Conservation (phyloP, 2,329 filamentous ascomycete species). For the Podosphaera fusca region DNA sequence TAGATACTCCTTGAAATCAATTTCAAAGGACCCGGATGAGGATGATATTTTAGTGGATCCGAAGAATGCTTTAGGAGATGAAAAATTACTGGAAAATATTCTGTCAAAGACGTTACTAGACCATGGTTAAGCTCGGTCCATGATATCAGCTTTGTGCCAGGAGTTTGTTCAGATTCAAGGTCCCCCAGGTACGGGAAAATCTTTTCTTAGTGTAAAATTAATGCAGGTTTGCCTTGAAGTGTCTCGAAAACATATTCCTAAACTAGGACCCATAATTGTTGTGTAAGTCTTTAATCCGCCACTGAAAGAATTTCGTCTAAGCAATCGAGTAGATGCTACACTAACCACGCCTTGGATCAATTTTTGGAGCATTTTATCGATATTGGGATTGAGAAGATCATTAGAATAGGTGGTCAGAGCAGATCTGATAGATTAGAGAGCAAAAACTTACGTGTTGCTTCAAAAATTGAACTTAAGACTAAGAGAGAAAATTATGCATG, state of each 20-base stretch:
- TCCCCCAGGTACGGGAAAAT: conserved; percentile 13
- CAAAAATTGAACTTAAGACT: conserved; percentile 5
- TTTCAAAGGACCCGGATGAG: background rate
- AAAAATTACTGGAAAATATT: background rate
- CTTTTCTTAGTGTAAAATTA: conserved; percentile 9
- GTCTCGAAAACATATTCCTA: background rate
- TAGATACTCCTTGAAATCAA: background rate
- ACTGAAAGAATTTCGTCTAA: conserved; percentile 14
- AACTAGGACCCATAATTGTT: conserved; percentile 1
- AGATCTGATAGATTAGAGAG: conserved; percentile 9
- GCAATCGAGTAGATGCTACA: conserved; percentile 7
- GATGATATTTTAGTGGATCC: conserved; percentile 2
- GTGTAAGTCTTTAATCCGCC: background rate
- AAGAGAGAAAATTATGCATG: conserved; percentile 5
- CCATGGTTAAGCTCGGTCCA: background rate
- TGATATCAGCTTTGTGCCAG: conserved; percentile 1
- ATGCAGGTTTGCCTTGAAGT: background rate
- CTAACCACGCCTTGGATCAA: conserved; percentile 16
- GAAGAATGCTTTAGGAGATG: background rate
- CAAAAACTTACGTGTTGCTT: conserved; percentile 9
- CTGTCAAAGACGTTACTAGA: background rate
- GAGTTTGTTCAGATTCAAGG: conserved; percentile 6
- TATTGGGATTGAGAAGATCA: conserved; percentile 9
- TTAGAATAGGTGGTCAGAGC: conserved; percentile 9
- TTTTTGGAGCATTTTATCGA: conserved; percentile 14